Conservation (phyloP, 2,329 filamentous ascomycete genomes). For the Penicillium crustosum region DNA sequence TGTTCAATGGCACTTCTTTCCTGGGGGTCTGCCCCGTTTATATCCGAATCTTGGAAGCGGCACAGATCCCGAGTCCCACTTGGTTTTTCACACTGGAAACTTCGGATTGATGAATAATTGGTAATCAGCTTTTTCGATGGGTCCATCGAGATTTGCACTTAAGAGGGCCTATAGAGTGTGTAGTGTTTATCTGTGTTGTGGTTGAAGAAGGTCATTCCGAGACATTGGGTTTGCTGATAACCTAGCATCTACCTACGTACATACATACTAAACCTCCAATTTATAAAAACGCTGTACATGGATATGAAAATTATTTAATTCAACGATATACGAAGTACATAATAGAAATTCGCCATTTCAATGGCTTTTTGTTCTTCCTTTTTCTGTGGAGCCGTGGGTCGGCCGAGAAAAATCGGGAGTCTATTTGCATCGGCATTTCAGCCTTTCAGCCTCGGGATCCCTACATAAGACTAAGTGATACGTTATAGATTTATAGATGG, state of each 20-base stretch:
- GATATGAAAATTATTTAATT: not conserved
- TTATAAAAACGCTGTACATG: not conserved
- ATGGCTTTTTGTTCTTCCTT: not conserved
- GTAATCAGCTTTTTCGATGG: conserved; percentile 15
- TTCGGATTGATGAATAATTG: conserved; percentile 15
- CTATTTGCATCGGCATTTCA: not conserved
- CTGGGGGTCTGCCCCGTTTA: conserved; percentile 15
- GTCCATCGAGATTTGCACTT: not conserved
- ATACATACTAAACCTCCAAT: not conserved
- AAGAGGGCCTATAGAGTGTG: not conserved
- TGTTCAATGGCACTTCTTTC: not conserved
- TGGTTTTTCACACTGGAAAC: conserved; percentile 8
- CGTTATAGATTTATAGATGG: not conserved
- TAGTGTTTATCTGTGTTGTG: not conserved
- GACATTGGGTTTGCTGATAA: not conserved
- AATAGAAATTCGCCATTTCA: not conserved
- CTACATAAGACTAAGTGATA: not conserved
- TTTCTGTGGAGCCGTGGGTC: not conserved
- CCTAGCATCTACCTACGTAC: not conserved
- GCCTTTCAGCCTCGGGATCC: not conserved
- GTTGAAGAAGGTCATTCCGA: not conserved
- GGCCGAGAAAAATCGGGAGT: not conserved
- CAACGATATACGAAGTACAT: too few relatives aligned
- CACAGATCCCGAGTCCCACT: conserved; percentile 11
- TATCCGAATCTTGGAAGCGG: conserved; percentile 9